phyloP scores from a whole-genome alignment of 495 filamentous ascomycete genomes.

The Penicillium soppii region DNA sequence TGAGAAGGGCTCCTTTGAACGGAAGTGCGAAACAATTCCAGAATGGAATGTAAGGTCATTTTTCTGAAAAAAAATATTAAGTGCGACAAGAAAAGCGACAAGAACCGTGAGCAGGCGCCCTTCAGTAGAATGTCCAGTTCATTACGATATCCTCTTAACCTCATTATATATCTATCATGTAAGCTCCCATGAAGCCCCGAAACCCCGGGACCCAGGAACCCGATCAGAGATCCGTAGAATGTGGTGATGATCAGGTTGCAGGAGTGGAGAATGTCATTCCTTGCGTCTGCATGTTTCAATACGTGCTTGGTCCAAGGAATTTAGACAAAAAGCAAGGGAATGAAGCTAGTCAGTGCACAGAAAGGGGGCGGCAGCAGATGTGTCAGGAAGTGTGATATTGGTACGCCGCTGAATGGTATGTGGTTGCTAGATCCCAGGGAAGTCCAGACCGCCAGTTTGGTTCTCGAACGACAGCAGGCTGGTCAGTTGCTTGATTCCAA shows the following conservation, averaged over 20 bases:
- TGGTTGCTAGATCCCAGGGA: not conserved
- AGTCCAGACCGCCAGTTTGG: not conserved
- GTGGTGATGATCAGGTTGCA: not conserved
- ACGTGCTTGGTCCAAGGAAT: not conserved
- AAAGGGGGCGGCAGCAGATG: not conserved
- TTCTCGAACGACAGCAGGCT: not conserved
- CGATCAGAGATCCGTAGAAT: not conserved
- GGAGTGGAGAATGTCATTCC: not conserved
- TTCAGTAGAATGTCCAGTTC: not conserved
- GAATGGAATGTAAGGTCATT: not conserved
- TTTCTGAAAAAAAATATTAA: not conserved
- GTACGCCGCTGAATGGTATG: not conserved
- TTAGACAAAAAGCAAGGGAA: not conserved
- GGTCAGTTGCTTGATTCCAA: not conserved
- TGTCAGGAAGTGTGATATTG: not conserved
- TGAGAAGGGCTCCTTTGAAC: not conserved
- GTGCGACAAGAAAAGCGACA: not conserved
- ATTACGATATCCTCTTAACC: not conserved
- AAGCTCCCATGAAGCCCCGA: not conserved
- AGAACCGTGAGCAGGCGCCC: not conserved
- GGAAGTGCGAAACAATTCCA: not conserved
- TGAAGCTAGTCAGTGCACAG: not conserved
- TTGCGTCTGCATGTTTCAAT: not conserved
- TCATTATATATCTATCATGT: not conserved
- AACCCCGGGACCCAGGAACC: not conserved